Conservation (phyloP, 2,329 filamentous ascomycete species). For the Alternaria consortialis region DNA sequence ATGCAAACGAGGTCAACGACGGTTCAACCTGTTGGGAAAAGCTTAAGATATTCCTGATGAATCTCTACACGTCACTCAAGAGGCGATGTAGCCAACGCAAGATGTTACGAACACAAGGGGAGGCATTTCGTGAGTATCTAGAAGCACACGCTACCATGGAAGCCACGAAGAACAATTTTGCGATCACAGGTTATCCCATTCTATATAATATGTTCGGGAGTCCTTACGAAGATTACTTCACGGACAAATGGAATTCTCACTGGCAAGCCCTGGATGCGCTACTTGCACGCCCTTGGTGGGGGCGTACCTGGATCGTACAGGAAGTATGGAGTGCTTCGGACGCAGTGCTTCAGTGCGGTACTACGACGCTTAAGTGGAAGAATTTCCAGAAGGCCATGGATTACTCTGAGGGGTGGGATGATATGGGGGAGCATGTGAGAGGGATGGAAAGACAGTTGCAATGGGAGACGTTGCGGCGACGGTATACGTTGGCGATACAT, state of each 20-base stretch:
- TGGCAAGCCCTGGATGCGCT: neutral
- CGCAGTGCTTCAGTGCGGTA: neutral
- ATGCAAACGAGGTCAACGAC: neutral
- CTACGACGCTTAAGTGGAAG: neutral
- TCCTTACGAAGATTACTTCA: neutral
- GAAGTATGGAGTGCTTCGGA: neutral
- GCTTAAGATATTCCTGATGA: neutral
- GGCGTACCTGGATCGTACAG: neutral
- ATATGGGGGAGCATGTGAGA: neutral
- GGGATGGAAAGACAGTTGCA: neutral
- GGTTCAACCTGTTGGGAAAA: neutral
- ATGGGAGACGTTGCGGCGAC: neutral
- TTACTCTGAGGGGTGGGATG: neutral
- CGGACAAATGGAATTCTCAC: neutral
- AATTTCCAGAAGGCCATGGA: neutral
- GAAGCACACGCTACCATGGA: neutral
- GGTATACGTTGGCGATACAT: neutral
- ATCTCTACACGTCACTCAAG: neutral
- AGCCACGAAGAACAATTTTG: neutral
- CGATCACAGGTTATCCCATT: neutral
- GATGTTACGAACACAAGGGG: neutral
- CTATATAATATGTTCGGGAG: neutral
- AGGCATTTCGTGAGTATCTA: neutral
- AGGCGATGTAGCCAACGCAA: neutral
- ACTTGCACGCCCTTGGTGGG: neutral